Evolutionary conservation across 352 stramenopile species (phyloP).

Genomic region (Phytophthora pinifolia): DNA sequence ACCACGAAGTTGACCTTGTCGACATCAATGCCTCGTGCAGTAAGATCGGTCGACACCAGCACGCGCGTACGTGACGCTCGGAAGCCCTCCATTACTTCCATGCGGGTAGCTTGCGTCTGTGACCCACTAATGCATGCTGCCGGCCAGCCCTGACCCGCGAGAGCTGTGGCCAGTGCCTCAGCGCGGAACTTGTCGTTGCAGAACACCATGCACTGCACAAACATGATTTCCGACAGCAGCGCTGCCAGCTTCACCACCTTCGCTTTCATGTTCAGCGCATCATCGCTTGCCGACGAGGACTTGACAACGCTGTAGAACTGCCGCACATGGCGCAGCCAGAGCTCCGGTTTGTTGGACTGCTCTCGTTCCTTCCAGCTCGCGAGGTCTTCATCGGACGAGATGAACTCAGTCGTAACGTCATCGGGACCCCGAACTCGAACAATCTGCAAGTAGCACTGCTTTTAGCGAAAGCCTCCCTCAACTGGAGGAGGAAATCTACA

Average conservation of each 20-base stretch:
- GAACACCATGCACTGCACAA: constrained; percentile 83
- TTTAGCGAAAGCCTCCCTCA: neutral
- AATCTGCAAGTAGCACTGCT: constrained; percentile 34
- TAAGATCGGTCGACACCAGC: constrained; percentile 81
- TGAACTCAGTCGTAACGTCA: constrained; percentile 68
- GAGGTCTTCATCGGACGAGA: constrained; percentile 46
- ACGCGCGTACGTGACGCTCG: constrained; percentile 49
- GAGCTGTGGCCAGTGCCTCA: constrained; percentile 56
- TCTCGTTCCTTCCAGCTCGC: constrained; percentile 53
- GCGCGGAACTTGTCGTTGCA: constrained; percentile 85
- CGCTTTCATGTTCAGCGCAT: constrained; percentile 41
- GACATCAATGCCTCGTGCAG: constrained; percentile 72
- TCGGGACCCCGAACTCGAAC: constrained; percentile 59
- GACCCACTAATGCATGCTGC: constrained; percentile 68
- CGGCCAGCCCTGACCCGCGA: constrained; percentile 55
- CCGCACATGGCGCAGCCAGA: constrained; percentile 70
- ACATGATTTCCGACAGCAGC: constrained; percentile 66
- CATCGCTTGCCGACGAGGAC: constrained; percentile 2
- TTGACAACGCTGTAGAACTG: constrained; percentile 71
- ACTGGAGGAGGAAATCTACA: constrained; percentile 1
- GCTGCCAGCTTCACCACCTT: constrained; percentile 58
- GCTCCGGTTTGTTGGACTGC: constrained; percentile 44
- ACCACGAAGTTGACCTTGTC: constrained; percentile 81
- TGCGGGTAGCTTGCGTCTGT: constrained; percentile 57
- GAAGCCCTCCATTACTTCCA: constrained; percentile 67